phyloP scores from a whole-genome alignment of 2,329 filamentous ascomycete genomes.

The Colletotrichum salicis region DNA sequence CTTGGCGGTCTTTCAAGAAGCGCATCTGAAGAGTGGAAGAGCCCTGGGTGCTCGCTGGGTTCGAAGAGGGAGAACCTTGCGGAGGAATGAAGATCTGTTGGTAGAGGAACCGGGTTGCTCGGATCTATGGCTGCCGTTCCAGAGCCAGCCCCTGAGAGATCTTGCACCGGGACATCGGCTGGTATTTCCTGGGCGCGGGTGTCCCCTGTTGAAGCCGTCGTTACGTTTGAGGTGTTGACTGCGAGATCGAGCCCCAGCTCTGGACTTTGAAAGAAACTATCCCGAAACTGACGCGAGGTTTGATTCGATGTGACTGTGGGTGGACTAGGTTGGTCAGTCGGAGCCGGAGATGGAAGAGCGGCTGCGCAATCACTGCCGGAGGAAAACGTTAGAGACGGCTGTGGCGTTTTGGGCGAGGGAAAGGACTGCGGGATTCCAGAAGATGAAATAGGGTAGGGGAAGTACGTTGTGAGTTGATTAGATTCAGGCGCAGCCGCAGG shows the following conservation, averaged over 20 bases:
- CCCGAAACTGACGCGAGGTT: constrained; percentile 49
- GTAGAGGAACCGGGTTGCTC: neutral
- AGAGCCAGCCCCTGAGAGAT: neutral
- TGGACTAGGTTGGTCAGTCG: constrained; percentile 70
- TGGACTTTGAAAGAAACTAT: constrained; percentile 13
- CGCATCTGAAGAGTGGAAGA: neutral
- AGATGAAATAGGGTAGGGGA: neutral
- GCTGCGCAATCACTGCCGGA: constrained; percentile 37
- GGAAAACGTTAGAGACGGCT: constrained; percentile 1
- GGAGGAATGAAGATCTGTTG: neutral
- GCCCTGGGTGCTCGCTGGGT: neutral
- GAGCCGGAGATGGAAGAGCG: constrained; percentile 70
- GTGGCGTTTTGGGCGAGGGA: neutral
- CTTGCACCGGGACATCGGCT: neutral
- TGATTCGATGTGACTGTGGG: constrained; percentile 42
- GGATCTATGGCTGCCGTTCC: neutral
- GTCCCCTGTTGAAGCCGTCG: neutral
- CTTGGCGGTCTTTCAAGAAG: neutral
- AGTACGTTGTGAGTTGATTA: constrained; percentile 13
- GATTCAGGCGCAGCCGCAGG: neutral
- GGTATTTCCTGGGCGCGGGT: neutral
- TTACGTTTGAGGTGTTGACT: neutral
- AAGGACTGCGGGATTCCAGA: neutral
- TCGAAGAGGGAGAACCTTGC: neutral
- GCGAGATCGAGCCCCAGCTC: neutral